phyloP scores from a whole-genome alignment of 305 asterid genomes.

The Solanum chacoense region DNA sequence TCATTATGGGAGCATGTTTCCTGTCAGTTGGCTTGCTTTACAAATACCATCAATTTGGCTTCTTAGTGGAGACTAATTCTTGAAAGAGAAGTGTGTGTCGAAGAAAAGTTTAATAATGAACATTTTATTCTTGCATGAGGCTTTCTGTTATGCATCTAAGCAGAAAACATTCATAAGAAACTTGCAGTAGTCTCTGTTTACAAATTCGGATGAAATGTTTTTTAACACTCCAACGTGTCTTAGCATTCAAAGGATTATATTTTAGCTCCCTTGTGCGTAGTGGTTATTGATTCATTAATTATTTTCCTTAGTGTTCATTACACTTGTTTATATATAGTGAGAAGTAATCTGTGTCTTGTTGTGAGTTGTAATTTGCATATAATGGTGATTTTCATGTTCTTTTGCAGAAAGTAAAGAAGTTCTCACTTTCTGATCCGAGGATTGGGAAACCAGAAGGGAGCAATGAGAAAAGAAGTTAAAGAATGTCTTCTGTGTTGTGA shows the following conservation, averaged over 20 bases:
- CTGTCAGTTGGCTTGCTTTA: neutral
- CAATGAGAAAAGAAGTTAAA: constrained; percentile 11
- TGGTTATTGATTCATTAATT: neutral
- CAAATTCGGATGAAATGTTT: neutral
- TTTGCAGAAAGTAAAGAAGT: constrained; percentile 56
- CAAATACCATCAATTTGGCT: neutral
- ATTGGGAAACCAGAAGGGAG: constrained; percentile 19
- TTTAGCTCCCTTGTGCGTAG: neutral
- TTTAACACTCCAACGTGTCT: neutral
- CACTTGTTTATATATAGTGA: neutral
- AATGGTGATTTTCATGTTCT: neutral
- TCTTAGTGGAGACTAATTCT: neutral
- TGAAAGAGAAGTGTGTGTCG: neutral
- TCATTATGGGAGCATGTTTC: neutral
- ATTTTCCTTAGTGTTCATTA: neutral
- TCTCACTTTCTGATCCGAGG: constrained; percentile 37
- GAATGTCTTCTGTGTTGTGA: neutral
- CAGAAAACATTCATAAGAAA: neutral
- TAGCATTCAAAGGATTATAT: neutral
- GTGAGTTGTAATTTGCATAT: neutral
- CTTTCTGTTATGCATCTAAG: neutral
- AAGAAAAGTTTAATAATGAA: neutral
- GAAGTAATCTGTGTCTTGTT: neutral
- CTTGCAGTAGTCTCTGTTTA: neutral
- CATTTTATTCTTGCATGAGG: neutral